Conservation (phyloP, 495 filamentous ascomycete genomes). For the Lentithecium fluviatile region DNA sequence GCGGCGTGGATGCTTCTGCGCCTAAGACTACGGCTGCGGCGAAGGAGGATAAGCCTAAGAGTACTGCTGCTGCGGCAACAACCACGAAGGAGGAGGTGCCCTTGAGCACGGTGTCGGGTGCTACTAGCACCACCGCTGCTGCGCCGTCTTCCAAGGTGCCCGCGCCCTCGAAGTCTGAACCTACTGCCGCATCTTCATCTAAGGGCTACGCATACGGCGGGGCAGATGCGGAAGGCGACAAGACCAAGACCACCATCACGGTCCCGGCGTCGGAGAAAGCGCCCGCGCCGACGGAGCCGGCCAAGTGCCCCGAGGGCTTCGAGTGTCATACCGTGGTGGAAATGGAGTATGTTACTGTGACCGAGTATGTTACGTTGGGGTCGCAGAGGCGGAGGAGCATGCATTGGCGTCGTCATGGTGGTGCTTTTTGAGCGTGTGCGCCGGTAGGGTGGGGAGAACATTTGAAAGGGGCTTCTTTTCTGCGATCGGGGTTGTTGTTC, state of each 20-base stretch:
- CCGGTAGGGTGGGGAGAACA: no score
- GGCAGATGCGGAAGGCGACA: background rate
- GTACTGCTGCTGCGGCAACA: background rate
- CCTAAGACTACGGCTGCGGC: background rate
- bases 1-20: constrained; percentile 1
- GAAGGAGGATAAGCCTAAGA: background rate
- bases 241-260: background rate
- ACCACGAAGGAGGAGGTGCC: no score
- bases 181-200: background rate
- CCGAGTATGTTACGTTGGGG: background rate
- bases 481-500: no score
- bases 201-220: background rate
- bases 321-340: constrained; percentile 21
- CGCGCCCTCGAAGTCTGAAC: background rate
- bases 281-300: constrained; percentile 15
- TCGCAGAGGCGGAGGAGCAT: background rate
- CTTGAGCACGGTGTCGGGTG: no score
- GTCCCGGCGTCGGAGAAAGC: constrained; percentile 7
- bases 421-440: no score
- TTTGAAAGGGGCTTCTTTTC: no score
- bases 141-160: constrained; percentile 1
- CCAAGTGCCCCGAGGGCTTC: constrained; percentile 8
- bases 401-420: no score
- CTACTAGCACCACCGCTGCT: background rate
- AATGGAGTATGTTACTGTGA: constrained; percentile 19